phyloP scores from a whole-genome alignment of 345 rosid species.

The Moricandia moricandioides region DNA sequence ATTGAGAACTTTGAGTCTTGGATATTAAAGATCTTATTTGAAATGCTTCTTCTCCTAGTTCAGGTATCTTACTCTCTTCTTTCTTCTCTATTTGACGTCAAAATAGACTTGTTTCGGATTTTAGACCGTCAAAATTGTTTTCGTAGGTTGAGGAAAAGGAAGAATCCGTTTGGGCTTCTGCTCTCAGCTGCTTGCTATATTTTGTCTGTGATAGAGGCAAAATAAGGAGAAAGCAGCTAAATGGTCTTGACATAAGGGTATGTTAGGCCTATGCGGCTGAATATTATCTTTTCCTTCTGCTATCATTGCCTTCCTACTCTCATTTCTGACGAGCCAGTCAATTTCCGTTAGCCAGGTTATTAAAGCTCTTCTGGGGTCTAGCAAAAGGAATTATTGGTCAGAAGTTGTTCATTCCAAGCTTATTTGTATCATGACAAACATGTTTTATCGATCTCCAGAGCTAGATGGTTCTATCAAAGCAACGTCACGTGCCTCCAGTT shows the following conservation, averaged over 20 bases:
- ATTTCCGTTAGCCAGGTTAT: constrained; percentile 57
- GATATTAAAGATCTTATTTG: constrained; percentile 83
- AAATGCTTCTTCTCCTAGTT: constrained; percentile 88
- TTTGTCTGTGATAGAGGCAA: constrained; percentile 88
- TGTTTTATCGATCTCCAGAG: constrained; percentile 76
- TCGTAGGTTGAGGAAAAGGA: constrained; percentile 77
- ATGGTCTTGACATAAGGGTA: constrained; percentile 98
- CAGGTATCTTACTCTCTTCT: constrained; percentile 53
- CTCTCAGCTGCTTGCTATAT: constrained; percentile 90
- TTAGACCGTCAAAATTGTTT: constrained; percentile 25
- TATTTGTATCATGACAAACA: constrained; percentile 77
- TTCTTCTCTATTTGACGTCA: constrained; percentile 7
- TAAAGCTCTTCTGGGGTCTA: constrained; percentile 62
- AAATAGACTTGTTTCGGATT: constrained; percentile 13
- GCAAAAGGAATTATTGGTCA: constrained; percentile 89
- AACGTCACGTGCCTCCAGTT: constrained; percentile 44
- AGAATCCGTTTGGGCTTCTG: constrained; percentile 96
- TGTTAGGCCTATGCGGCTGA: constrained; percentile 13
- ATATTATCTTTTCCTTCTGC: constrained; percentile 12
- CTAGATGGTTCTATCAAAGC: constrained; percentile 47
- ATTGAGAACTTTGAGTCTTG: constrained; percentile 79
- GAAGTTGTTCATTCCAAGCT: constrained; percentile 94
- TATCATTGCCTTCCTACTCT: constrained; percentile 1
- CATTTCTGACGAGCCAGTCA: constrained; percentile 18
- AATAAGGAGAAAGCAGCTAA: constrained; percentile 65